These are phyloP conservation scores for Rhizophagus sp. DNA, from an alignment of 192 early-diverging fungal genomes.

Conservation along the genomic window DNA sequence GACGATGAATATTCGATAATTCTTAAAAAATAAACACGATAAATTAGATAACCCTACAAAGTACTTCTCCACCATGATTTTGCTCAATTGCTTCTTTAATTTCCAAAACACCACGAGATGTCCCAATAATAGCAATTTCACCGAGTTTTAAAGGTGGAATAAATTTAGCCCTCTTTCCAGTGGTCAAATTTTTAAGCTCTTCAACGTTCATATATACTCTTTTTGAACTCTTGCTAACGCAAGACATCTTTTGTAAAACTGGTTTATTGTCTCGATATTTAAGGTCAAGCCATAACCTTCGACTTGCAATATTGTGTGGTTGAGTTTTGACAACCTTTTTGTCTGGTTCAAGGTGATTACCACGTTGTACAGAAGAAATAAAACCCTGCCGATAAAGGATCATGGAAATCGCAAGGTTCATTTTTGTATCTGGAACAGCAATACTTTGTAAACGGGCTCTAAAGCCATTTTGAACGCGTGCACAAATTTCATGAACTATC, in stretches of 20 bases:
- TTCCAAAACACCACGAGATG: conserved; percentile 84
- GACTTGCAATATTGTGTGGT: conserved; percentile 78
- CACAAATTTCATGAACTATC: conserved; percentile 70
- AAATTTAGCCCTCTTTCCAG: conserved; percentile 72
- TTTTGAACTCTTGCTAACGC: conserved; percentile 85
- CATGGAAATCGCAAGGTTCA: conserved; percentile 80
- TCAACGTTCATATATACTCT: conserved; percentile 77
- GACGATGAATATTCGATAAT: no score
- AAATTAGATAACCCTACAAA: conserved; percentile 59
- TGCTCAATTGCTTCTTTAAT: conserved; percentile 85
- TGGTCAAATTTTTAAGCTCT: conserved; percentile 77
- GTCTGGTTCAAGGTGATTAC: conserved; percentile 81
- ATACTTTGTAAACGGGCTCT: conserved; percentile 76
- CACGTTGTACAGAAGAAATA: conserved; percentile 73
- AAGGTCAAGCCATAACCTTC: conserved; percentile 89
- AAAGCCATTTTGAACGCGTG: conserved; percentile 91
- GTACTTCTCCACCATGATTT: conserved; percentile 84
- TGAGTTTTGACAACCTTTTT: conserved; percentile 69
- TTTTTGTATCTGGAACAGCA: conserved; percentile 85
- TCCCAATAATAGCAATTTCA: conserved; percentile 89
- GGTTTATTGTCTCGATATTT: conserved; percentile 89
- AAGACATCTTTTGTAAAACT: conserved; percentile 74
- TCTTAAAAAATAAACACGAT: no score
- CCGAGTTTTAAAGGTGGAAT: conserved; percentile 84
- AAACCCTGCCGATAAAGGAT: conserved; percentile 94